phyloP scores from a whole-genome alignment of 2,329 filamentous ascomycete species.

The Pseudogymnoascus sp. region DNA sequence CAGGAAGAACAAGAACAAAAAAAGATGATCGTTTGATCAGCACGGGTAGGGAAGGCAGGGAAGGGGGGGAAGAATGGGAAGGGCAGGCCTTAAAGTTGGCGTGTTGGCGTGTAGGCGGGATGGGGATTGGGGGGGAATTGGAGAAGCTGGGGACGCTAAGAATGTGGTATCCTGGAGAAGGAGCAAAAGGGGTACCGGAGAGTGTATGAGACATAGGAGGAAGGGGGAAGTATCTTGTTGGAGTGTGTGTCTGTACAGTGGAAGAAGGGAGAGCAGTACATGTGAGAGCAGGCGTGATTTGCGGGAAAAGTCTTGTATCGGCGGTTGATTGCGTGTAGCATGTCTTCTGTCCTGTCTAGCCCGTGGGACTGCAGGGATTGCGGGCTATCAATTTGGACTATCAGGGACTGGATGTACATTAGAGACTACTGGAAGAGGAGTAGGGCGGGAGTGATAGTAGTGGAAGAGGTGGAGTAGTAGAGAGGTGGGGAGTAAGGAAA shows the following conservation, averaged over 20 bases:
- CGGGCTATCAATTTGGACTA: not conserved
- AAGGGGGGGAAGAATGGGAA: not conserved
- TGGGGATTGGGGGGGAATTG: not conserved
- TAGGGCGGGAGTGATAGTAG: no score
- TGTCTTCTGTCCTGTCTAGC: no score
- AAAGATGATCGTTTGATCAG: not conserved
- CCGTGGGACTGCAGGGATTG: not conserved
- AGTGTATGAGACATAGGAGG: not conserved
- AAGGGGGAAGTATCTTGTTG: not conserved
- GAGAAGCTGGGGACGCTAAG: not conserved
- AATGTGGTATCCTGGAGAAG: not conserved
- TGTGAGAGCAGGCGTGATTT: not conserved
- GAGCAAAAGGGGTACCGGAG: not conserved
- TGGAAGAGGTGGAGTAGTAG: no score
- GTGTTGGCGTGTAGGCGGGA: not conserved
- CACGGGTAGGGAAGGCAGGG: not conserved
- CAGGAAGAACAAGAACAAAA: not conserved
- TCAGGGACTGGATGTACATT: no score
- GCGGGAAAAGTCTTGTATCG: not conserved
- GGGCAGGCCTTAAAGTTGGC: not conserved
- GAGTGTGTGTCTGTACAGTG: not conserved
- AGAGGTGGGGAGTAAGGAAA: no score
- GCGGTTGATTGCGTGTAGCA: no score
- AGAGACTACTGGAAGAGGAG: no score
- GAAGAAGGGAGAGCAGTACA: not conserved